These are phyloP conservation scores for Scheffersomyces lignosus DNA, from an alignment of 805 yeast genomes.

Conservation along the genomic window DNA sequence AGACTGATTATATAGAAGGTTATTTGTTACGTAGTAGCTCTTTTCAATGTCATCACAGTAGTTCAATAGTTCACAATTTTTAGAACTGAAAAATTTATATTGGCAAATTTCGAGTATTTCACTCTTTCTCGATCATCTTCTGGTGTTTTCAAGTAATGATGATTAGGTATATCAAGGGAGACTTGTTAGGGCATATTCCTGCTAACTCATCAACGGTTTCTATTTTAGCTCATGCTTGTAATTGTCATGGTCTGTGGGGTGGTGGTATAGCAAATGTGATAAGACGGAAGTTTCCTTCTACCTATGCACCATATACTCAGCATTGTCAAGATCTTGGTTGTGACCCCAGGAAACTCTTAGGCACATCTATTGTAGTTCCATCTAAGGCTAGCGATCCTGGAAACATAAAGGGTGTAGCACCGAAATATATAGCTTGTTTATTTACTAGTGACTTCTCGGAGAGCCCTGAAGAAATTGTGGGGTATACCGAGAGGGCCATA, in stretches of 20 bases:
- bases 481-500: slow-evolving; percentile 52
- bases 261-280: slow-evolving; percentile 76
- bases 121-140: no score
- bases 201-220: slow-evolving; percentile 27
- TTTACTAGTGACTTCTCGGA: slow-evolving; percentile 65
- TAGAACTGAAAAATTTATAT: no score
- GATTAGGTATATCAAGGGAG: slow-evolving; percentile 55
- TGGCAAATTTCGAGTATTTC: no score
- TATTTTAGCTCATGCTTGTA: slow-evolving; percentile 76
- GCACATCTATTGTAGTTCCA: slow-evolving; percentile 51
- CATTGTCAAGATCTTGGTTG: slow-evolving; percentile 35
- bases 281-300: slow-evolving; percentile 51
- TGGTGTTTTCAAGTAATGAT: no score
- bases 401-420: slow-evolving; percentile 17
- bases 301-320: slow-evolving; percentile 49
- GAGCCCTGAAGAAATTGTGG: slow-evolving; percentile 47
- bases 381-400: slow-evolving; percentile 31
- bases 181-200: slow-evolving; percentile 44
- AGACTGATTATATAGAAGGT: no score
- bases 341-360: slow-evolving; percentile 42
- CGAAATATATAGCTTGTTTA: slow-evolving; percentile 57
- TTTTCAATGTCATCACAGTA: no score
- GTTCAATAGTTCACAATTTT: no score
- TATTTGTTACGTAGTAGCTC: no score
- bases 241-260: slow-evolving; percentile 79